phyloP scores from a whole-genome alignment of 129 eudicot species.

The Flaveria ramosissima region DNA sequence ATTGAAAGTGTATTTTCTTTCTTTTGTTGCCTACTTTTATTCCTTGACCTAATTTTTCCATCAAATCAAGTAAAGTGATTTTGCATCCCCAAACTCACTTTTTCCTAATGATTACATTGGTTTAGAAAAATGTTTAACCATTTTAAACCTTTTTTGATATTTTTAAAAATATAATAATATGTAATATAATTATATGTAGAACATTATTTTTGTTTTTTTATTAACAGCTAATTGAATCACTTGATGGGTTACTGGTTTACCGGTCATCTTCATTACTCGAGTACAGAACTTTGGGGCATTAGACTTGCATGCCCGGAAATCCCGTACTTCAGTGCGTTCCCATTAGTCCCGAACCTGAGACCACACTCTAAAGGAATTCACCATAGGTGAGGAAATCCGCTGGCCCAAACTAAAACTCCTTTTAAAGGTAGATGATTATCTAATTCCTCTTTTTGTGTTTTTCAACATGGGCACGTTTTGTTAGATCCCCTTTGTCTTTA shows the following conservation, averaged over 20 bases:
- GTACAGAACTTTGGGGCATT: too few species aligned
- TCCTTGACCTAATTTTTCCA: constrained; percentile 62
- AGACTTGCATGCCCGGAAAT: too few species aligned
- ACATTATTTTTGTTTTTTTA: too few species aligned
- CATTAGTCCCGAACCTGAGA: too few species aligned
- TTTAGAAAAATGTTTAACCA: not conserved
- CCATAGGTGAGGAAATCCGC: too few species aligned
- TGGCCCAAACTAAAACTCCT: too few species aligned
- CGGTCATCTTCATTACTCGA: too few species aligned
- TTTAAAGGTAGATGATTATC: not conserved
- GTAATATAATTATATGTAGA: too few species aligned
- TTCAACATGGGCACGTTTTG: not conserved
- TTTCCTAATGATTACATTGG: not conserved
- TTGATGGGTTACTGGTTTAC: too few species aligned
- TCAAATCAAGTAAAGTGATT: constrained; percentile 34
- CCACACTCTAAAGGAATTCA: too few species aligned
- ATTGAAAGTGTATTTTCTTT: constrained; percentile 12
- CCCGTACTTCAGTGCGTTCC: too few species aligned
- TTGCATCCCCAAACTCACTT: constrained; percentile 15
- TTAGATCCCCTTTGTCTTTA: not conserved
- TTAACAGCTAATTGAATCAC: too few species aligned
- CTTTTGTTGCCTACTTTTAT: constrained; percentile 23
- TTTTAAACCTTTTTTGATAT: not conserved
- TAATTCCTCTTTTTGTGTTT: not conserved
- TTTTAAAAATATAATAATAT: not conserved